Percentiles rank a stretch among this genome's conserved stretches.
phyloP scores from a whole-genome alignment of 257 asterid genomes.

The Ilex aquifolium region DNA sequence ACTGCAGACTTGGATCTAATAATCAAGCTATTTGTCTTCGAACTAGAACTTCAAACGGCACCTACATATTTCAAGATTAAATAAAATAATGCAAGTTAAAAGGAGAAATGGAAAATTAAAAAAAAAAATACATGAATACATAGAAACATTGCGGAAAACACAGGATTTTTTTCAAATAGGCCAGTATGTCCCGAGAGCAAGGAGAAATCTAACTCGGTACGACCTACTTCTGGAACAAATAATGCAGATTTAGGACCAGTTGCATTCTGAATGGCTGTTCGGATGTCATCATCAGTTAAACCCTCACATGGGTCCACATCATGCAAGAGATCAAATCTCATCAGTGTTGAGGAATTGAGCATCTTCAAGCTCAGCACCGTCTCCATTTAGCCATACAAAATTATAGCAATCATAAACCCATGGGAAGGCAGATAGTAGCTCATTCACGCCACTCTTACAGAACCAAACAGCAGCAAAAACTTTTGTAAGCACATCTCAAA shows the following conservation, averaged over 20 bases:
- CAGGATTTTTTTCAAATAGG: not conserved
- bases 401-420: not conserved
- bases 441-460: no score
- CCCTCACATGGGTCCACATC: conserved; percentile 94
- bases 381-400: not conserved
- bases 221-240: conserved; percentile 84
- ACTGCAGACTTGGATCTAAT: conserved; percentile 94
- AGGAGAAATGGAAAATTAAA: not conserved
- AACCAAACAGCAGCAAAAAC: no score
- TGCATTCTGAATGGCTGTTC: conserved; percentile 89
- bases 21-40: conserved; percentile 84
- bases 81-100: not conserved
- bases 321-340: conserved; percentile 38
- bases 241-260: conserved; percentile 83
- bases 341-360: not conserved
- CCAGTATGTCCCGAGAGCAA: not conserved
- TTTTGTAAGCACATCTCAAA: no score
- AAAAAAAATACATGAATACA: no score
- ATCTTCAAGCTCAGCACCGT: not conserved
- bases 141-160: not conserved
- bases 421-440: no score
- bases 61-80: conserved; percentile 36
- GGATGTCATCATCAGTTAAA: conserved; percentile 90
- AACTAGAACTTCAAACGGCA: conserved; percentile 91
- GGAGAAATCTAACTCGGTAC: not conserved